Evolutionary conservation across 495 filamentous ascomycete species (phyloP).

Genomic region (Penicillium samsonianum): DNA sequence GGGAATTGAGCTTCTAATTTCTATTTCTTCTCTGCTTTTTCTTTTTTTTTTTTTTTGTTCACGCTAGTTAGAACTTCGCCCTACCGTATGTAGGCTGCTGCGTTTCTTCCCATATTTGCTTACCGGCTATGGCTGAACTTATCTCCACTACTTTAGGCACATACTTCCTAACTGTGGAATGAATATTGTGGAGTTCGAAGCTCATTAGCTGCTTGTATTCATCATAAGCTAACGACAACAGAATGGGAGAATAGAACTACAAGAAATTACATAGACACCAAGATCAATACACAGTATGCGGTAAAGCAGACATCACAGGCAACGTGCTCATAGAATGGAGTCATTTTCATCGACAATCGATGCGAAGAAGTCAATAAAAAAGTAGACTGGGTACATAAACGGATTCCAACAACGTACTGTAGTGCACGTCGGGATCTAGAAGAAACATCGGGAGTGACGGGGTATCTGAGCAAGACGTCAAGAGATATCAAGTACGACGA

Average conservation of each 20-base stretch:
- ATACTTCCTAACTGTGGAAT: background rate
- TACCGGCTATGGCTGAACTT: conserved; percentile 2
- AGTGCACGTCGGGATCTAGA: conserved; percentile 34
- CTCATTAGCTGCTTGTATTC: background rate
- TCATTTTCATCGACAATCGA: conserved; percentile 29
- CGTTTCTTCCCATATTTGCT: conserved; percentile 1
- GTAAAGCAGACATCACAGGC: conserved; percentile 5
- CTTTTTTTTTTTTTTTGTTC: background rate
- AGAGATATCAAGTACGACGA: conserved; percentile 33
- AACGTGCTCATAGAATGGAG: conserved; percentile 19
- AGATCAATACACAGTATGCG: background rate
- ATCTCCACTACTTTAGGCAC: background rate
- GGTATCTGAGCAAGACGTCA: conserved; percentile 47
- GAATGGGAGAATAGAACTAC: background rate
- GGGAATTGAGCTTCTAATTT: background rate
- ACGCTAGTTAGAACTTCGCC: background rate
- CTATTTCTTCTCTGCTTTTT: background rate
- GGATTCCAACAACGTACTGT: conserved; percentile 20
- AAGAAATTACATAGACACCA: conserved; percentile 15
- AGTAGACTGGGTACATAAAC: conserved; percentile 24
- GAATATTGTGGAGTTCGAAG: background rate
- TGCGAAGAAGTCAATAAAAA: conserved; percentile 16
- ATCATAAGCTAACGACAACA: background rate
- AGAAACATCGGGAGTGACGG: conserved; percentile 40
- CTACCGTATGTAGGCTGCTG: conserved; percentile 3